A percentile compares a stretch with the other conserved stretches of the same genome.
Evolutionary conservation across 371 early-diverging fungal genomes (phyloP).

Genomic region (Thermomucor indicae-seudaticae): DNA sequence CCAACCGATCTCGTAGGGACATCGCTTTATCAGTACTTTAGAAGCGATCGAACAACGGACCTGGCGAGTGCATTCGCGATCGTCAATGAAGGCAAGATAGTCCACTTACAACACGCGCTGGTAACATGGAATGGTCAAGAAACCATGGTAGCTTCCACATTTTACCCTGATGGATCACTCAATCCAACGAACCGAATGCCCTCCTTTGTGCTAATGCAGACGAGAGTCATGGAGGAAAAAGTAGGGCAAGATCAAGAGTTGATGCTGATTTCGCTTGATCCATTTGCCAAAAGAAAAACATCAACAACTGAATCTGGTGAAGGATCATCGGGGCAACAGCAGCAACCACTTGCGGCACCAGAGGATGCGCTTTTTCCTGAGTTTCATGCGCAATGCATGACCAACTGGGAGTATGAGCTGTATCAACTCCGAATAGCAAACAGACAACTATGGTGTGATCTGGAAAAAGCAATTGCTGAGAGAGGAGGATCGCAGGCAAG

Average conservation of each 20-base stretch:
- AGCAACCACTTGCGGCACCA: not conserved
- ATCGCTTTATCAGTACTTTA: constrained; percentile 52
- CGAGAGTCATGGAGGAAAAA: constrained; percentile 17
- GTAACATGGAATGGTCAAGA: constrained; percentile 37
- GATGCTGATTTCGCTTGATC: constrained; percentile 15
- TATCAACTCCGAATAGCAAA: constrained; percentile 45
- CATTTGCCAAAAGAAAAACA: not conserved
- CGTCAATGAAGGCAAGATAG: constrained; percentile 43
- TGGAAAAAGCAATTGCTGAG: constrained; percentile 20
- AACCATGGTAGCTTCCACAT: constrained; percentile 37
- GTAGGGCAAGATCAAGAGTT: constrained; percentile 7
- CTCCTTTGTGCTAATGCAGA: constrained; percentile 43
- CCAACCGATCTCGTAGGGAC: constrained; percentile 47
- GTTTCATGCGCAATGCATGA: constrained; percentile 20
- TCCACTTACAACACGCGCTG: constrained; percentile 34
- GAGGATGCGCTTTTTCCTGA: constrained; percentile 24
- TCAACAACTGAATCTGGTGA: not conserved
- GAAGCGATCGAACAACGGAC: constrained; percentile 48
- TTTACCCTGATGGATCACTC: constrained; percentile 42
- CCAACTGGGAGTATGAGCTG: constrained; percentile 50
- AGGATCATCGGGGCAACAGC: not conserved
- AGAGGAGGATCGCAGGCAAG: too few relatives aligned
- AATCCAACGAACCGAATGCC: constrained; percentile 13
- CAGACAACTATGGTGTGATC: constrained; percentile 28
- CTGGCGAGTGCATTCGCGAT: constrained; percentile 45